Evolutionary conservation across 2,329 filamentous ascomycete genomes (phyloP).

Genomic region (Fusarium domesticum): DNA sequence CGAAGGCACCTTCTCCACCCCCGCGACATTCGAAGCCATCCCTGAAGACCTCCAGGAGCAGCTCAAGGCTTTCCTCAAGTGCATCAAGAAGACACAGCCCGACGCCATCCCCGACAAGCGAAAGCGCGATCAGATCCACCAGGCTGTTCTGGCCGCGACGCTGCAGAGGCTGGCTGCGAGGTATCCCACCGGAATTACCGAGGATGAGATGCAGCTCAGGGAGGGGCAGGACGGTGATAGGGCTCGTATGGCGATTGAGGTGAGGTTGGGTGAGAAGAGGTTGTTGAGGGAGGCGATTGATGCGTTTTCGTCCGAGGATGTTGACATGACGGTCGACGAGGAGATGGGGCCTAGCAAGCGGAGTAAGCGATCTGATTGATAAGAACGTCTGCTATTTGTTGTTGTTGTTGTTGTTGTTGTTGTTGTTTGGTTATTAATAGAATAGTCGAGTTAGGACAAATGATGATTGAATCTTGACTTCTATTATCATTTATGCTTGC

Average conservation of each 20-base stretch:
- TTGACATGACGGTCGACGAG: slow-evolving; percentile 29
- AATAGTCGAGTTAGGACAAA: no score
- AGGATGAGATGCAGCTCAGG: slow-evolving; percentile 41
- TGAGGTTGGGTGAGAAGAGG: slow-evolving; percentile 70
- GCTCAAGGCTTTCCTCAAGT: slow-evolving; percentile 49
- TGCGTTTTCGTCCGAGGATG: slow-evolving; percentile 28
- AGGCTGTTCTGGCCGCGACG: slow-evolving; percentile 39
- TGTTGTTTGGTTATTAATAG: no score
- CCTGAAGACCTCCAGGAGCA: slow-evolving; percentile 53
- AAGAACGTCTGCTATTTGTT: neutral
- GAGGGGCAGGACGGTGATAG: slow-evolving; percentile 33
- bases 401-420: no score
- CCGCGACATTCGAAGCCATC: slow-evolving; percentile 40
- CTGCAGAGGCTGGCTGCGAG: slow-evolving; percentile 39
- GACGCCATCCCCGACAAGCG: slow-evolving; percentile 47
- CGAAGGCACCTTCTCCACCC: slow-evolving; percentile 43
- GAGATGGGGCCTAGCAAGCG: slow-evolving; percentile 31
- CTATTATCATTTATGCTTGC: neutral
- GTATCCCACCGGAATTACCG: slow-evolving; percentile 42
- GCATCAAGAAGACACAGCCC: slow-evolving; percentile 43
- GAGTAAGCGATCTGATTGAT: slow-evolving; percentile 25
- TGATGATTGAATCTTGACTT: neutral
- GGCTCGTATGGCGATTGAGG: slow-evolving; percentile 60
- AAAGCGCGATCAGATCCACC: slow-evolving; percentile 46
- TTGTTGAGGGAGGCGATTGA: slow-evolving; percentile 55